phyloP scores from a whole-genome alignment of 1,284 basidiomycete genomes.

The Hemileia vastatrix region DNA sequence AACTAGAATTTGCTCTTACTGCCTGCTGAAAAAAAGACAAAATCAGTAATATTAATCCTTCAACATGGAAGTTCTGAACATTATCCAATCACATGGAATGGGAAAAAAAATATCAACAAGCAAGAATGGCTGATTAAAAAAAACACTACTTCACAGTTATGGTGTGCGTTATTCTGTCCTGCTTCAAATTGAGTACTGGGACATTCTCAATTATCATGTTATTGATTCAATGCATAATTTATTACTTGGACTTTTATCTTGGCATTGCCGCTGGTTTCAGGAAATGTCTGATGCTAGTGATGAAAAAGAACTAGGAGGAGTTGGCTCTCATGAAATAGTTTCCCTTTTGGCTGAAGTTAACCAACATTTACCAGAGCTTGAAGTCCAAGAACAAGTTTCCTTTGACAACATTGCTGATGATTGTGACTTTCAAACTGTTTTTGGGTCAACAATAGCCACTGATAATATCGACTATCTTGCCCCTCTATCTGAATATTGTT shows the following conservation, averaged over 20 bases:
- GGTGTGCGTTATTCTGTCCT: slow-evolving; percentile 1
- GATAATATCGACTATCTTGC: too few relatives aligned
- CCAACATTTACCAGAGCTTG: too few relatives aligned
- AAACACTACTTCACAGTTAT: neutral
- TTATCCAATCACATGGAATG: neutral
- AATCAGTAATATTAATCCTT: neutral
- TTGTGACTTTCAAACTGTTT: too few relatives aligned
- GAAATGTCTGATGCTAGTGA: slow-evolving; percentile 8
- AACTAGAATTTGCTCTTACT: slow-evolving; percentile 12
- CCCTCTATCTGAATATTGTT: too few relatives aligned
- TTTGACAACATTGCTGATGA: too few relatives aligned
- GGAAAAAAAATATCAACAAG: neutral
- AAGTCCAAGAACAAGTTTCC: too few relatives aligned
- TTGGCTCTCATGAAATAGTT: neutral
- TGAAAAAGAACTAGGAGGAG: neutral
- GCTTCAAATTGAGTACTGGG: slow-evolving; percentile 7
- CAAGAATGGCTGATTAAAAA: neutral
- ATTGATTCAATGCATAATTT: slow-evolving; percentile 13
- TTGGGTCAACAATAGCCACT: too few relatives aligned
- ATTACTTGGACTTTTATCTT: slow-evolving; percentile 1
- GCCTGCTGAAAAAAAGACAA: neutral
- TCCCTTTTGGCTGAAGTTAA: neutral
- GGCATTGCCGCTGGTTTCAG: slow-evolving; percentile 6
- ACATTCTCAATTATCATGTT: neutral
- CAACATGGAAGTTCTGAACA: neutral